Conservation (phyloP, 2,329 filamentous ascomycete genomes). For the Dothideomycetidae sp. region DNA sequence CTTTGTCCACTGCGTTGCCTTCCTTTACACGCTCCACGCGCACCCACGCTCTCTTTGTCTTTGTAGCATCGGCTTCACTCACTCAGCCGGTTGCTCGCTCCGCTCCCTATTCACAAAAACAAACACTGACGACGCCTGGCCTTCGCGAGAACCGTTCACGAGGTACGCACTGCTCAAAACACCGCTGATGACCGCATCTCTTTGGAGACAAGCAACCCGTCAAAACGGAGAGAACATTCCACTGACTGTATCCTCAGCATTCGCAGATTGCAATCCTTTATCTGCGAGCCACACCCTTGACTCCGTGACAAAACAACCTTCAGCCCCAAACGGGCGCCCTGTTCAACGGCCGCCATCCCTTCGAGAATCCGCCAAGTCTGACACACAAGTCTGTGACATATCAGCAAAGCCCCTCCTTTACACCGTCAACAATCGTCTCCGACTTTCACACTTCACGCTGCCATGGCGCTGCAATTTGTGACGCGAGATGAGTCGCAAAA, state of each 20-base stretch:
- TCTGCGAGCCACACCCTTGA: not conserved
- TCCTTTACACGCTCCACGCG: conserved; percentile 1
- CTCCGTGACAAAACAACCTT: conserved; percentile 1
- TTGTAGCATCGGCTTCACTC: conserved; percentile 46
- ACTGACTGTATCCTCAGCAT: not conserved
- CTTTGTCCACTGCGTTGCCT: too few species aligned
- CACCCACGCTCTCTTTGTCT: conserved; percentile 11
- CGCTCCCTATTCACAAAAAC: too few species aligned
- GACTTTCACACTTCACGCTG: conserved; percentile 18
- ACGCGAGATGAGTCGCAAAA: conserved; percentile 33
- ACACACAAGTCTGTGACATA: conserved; percentile 3
- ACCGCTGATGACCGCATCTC: conserved; percentile 6
- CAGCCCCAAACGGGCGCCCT: not conserved
- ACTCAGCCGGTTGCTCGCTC: conserved; percentile 43
- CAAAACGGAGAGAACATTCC: not conserved
- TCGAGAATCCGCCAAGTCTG: not conserved
- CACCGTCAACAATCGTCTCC: conserved; percentile 2
- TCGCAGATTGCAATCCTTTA: not conserved
- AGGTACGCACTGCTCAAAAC: conserved; percentile 1
- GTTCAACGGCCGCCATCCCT: not conserved
- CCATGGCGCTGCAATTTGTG: conserved; percentile 25
- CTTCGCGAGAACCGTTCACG: conserved; percentile 11
- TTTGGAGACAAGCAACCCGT: too few species aligned
- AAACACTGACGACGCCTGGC: too few species aligned
- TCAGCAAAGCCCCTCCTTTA: conserved; percentile 4